phyloP scores from a whole-genome alignment of 805 yeast species.

The Myxozyma kluyveri region DNA sequence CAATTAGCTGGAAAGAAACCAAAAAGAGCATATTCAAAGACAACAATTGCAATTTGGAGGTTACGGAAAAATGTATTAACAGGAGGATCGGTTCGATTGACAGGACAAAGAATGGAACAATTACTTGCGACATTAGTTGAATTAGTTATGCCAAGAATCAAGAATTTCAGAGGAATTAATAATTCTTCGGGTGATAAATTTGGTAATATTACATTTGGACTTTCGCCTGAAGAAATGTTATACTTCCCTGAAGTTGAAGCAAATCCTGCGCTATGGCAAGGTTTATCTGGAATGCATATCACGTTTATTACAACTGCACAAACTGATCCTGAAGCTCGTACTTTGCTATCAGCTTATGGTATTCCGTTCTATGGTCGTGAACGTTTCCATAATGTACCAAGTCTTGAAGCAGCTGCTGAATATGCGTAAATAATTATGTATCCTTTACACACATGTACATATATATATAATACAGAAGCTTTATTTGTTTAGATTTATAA shows the following conservation, averaged over 20 bases:
- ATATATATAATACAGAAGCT: too few species aligned
- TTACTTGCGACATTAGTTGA: conserved; percentile 84
- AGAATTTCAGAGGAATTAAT: conserved; percentile 78
- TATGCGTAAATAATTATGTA: too few species aligned
- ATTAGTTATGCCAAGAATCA: conserved; percentile 86
- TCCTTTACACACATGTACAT: too few species aligned
- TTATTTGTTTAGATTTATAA: too few species aligned
- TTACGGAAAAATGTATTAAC: conserved; percentile 82
- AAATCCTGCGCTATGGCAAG: conserved; percentile 86
- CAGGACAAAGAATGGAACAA: conserved; percentile 80
- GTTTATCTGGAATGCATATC: conserved; percentile 79
- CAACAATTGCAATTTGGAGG: conserved; percentile 82
- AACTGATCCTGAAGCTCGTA: conserved; percentile 85
- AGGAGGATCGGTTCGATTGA: conserved; percentile 80
- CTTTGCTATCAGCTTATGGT: conserved; percentile 76
- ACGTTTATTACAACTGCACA: conserved; percentile 85
- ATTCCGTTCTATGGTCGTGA: conserved; percentile 24
- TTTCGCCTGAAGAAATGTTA: conserved; percentile 70
- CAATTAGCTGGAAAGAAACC: conserved; percentile 94
- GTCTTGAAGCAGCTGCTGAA: background rate
- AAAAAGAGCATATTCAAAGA: conserved; percentile 63
- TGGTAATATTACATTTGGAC: conserved; percentile 85
- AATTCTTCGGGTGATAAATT: conserved; percentile 74
- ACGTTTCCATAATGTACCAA: conserved; percentile 23
- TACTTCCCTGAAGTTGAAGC: conserved; percentile 91